Conservation (phyloP, 169 alveolate species). For the Plasmodium knowlesi region DNA sequence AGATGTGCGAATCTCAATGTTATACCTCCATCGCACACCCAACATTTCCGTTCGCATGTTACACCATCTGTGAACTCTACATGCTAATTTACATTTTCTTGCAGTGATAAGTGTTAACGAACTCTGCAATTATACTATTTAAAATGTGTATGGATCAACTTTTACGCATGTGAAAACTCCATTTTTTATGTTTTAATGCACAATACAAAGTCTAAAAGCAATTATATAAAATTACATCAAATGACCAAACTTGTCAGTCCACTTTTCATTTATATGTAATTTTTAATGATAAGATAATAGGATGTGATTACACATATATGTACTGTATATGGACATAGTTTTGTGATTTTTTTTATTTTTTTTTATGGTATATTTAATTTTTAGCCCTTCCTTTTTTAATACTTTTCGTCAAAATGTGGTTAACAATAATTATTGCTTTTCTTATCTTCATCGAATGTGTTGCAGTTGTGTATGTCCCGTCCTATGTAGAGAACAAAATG, state of each 20-base stretch:
- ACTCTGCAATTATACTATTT: neutral
- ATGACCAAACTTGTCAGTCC: neutral
- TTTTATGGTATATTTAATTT: slow-evolving; percentile 11
- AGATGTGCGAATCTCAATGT: neutral
- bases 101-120: neutral
- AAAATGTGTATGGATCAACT: neutral
- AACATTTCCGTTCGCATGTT: neutral
- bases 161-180: neutral
- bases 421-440: slow-evolving; percentile 27
- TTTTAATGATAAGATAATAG: slow-evolving; percentile 6
- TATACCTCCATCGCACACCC: neutral
- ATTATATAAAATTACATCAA: neutral
- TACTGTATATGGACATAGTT: neutral
- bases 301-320: neutral
- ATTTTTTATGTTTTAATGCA: neutral
- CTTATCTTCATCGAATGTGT: slow-evolving; percentile 64
- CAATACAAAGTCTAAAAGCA: neutral
- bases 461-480: slow-evolving; percentile 53
- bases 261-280: slow-evolving; percentile 1
- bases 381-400: neutral
- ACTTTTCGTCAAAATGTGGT: slow-evolving; percentile 66
- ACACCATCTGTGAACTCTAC: slow-evolving; percentile 3
- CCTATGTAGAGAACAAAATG: slow-evolving; percentile 29
- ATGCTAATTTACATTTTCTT: slow-evolving; percentile 11
- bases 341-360: neutral